Percentiles rank a stretch among this genome's conserved stretches.
Conservation (phyloP, 208 protist genomes). For the Trypanosomatidae sp. region DNA sequence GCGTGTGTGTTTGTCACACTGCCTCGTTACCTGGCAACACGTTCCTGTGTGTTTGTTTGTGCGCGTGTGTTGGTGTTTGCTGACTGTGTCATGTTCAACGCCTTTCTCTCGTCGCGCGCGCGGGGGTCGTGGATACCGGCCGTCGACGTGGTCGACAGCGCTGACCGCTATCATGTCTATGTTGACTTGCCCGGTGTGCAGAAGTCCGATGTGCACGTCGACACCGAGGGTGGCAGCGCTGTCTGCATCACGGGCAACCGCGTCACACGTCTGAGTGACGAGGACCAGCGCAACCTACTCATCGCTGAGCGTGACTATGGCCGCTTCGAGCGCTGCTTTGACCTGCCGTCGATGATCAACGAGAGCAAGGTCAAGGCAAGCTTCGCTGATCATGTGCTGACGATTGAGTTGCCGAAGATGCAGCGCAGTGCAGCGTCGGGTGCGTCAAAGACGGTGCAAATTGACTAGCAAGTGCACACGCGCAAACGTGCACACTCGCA, state of each 20-base stretch:
- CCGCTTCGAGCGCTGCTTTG: slow-evolving; percentile 68
- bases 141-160: slow-evolving; percentile 50
- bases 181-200: slow-evolving; percentile 62
- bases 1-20: neutral
- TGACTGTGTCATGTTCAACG: slow-evolving; percentile 27
- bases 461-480: too few species aligned
- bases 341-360: slow-evolving; percentile 21
- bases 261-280: slow-evolving; percentile 9
- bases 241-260: slow-evolving; percentile 68
- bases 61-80: slow-evolving; percentile 1
- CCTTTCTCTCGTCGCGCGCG: slow-evolving; percentile 30
- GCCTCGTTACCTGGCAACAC: neutral
- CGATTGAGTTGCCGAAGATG: slow-evolving; percentile 38
- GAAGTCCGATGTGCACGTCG: slow-evolving; percentile 48
- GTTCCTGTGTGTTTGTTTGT: neutral
- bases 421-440: neutral
- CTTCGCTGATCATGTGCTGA: slow-evolving; percentile 35
- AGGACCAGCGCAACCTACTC: slow-evolving; percentile 14
- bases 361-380: slow-evolving; percentile 27
- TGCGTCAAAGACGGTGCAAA: slow-evolving; percentile 16
- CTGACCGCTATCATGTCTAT: slow-evolving; percentile 38
- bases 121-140: slow-evolving; percentile 57
- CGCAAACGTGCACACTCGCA: too few species aligned
- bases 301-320: slow-evolving; percentile 35
- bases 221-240: slow-evolving; percentile 28